Base-by-base conservation (phyloP, 805 yeast species). In the Yarrowia sp. region DNA sequence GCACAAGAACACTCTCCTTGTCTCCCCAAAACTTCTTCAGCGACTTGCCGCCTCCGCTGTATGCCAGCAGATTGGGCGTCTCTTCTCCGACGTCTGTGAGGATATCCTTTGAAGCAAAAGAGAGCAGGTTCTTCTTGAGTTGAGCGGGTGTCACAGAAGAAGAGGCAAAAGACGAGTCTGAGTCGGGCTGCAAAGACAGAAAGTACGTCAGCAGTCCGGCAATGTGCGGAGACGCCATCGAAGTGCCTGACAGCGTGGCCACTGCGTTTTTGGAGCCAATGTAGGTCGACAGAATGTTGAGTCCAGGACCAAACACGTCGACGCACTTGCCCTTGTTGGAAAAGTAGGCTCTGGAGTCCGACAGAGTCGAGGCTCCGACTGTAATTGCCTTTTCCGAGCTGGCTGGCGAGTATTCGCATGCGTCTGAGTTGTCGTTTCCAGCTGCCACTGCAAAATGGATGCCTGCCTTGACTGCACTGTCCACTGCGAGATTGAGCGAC, bases 161-260 rank as follows among this genome's bases (percentile, higher is more conserved):
- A 13, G 81, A 74, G 74, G 81, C 80, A 80, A 75, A 80, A 70
- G 81, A 86, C 33, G 87, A 84, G 69, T 76, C 79, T 24, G 80
- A 71, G 52, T 81, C 82, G 17, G 88, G 88, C 73, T 83, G 83
- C 73, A 85, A 81, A 13, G 87, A 84, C 70, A 85, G 77, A 76
- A 79, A 85, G 79, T 85, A 85, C 4, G 87, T 76, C 76, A 85
- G 77, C 72, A 85, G 79, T 14, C 88, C 88, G 40, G 84, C 81
- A 71, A 85, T 77, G 74, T 85, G 87, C 42, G 88, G 88, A 17
- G 88, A 81, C n/a, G 88, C 88, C 88, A 85, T 85, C 34, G 88
- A 85, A 13, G 88, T 85, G 70, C 88, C 88, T 34, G 87, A 83
- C 79, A 85, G 78, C 15, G 83, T 78, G 68, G 84, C 83, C 30